A percentile compares a stretch with the other conserved stretches of the same genome.
Conservation (phyloP, 2,329 filamentous ascomycete species). For the Diaporthe nobilis region DNA sequence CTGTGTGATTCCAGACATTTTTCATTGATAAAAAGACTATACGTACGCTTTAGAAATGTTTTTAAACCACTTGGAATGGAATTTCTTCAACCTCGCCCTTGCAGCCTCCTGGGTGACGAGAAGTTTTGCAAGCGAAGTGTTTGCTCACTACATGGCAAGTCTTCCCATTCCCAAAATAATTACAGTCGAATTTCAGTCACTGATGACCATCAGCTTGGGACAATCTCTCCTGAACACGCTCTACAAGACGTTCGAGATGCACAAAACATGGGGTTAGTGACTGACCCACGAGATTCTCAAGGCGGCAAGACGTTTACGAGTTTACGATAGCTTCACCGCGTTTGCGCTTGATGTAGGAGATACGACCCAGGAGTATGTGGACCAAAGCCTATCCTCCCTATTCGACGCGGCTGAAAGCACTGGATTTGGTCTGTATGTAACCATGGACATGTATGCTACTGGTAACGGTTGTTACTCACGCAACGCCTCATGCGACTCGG, state of each 20-base stretch:
- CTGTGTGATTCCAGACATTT: not conserved
- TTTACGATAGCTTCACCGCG: not conserved
- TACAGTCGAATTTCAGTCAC: not conserved
- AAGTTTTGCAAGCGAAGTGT: not conserved
- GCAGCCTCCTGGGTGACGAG: not conserved
- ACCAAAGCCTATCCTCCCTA: not conserved
- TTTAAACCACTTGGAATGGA: not conserved
- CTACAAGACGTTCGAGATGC: not conserved
- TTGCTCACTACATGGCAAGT: not conserved
- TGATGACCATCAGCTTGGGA: not conserved
- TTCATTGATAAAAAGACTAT: not conserved
- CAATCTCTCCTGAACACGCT: not conserved
- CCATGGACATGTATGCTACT: not conserved
- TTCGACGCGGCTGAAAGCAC: not conserved
- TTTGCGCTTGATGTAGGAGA: not conserved
- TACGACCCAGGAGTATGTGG: not conserved
- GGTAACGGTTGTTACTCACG: not conserved
- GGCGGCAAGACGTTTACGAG: not conserved
- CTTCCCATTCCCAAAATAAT: not conserved
- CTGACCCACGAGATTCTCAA: not conserved
- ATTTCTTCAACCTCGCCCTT: not conserved
- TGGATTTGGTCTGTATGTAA: not conserved
- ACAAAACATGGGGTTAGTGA: not conserved
- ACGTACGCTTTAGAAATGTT: not conserved
- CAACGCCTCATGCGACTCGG: not conserved